Percentiles rank a stretch among this genome's conserved stretches.
Conservation (phyloP, 306 rosid genomes). For the Begonia peltatifolia region DNA sequence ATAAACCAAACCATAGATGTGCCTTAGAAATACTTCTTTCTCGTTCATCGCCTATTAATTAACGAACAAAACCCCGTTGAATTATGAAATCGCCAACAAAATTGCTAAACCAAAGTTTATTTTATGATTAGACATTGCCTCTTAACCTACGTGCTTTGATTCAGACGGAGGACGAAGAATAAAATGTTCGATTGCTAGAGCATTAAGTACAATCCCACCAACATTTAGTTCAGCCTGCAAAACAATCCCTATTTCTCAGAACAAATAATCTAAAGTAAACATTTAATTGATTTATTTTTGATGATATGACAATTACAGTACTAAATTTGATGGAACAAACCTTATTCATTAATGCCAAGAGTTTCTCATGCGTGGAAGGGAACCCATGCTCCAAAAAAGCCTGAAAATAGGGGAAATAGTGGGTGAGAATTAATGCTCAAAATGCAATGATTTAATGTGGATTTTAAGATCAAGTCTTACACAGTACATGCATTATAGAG, state of each 20-base stretch:
- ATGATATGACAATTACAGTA: no score
- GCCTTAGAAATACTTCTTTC: slow-evolving; percentile 55
- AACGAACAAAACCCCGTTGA: no score
- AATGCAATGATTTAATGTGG: slow-evolving; percentile 1
- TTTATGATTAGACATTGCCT: neutral
- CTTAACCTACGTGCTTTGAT: slow-evolving; percentile 37
- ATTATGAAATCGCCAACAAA: no score
- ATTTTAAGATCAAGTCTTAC: slow-evolving; percentile 37
- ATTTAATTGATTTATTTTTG: no score
- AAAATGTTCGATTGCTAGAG: slow-evolving; percentile 88
- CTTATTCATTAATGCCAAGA: slow-evolving; percentile 70
- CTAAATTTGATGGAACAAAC: slow-evolving; percentile 13
- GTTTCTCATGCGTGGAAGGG: slow-evolving; percentile 59
- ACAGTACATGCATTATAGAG: slow-evolving; percentile 97
- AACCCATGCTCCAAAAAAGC: slow-evolving; percentile 78
- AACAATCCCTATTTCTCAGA: neutral
- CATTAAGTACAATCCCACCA: slow-evolving; percentile 77
- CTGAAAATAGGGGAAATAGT: slow-evolving; percentile 29
- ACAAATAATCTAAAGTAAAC: no score
- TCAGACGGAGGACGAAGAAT: slow-evolving; percentile 71
- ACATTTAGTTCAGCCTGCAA: slow-evolving; percentile 70
- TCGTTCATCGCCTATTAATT: slow-evolving; percentile 18
- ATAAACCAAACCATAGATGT: slow-evolving; percentile 72
- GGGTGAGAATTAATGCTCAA: neutral
- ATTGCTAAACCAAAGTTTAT: neutral